Conservation (phyloP, 2,329 filamentous ascomycete genomes). For the Rhexocercosporidium sp. region DNA sequence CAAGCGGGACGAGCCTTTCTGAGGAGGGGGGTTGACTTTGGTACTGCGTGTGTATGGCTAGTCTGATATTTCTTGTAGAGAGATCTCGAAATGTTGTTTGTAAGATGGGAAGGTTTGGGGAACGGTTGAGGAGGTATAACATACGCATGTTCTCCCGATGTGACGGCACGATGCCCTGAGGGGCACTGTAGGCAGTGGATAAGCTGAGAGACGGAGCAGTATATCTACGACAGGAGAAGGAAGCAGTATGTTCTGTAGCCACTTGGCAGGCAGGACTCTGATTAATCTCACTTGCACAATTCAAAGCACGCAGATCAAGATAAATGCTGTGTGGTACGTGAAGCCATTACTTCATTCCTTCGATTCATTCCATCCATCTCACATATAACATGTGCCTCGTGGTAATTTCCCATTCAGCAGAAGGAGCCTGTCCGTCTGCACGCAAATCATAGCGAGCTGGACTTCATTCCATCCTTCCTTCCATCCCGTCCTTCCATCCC, state of each 20-base stretch:
- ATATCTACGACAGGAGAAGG: too few relatives aligned
- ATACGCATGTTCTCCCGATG: too few relatives aligned
- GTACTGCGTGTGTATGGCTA: not conserved
- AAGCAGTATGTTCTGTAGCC: too few relatives aligned
- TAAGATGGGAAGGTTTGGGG: too few relatives aligned
- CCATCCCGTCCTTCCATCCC: not conserved
- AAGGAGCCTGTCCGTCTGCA: not conserved
- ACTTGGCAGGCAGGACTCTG: not conserved
- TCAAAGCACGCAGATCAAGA: not conserved
- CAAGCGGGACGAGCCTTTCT: not conserved
- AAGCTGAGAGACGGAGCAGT: too few relatives aligned
- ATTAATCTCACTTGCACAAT: not conserved
- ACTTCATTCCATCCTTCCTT: not conserved
- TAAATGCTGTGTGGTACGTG: conserved; percentile 10
- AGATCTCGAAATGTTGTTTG: too few relatives aligned
- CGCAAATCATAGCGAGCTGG: conserved; percentile 1
- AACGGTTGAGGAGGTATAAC: too few relatives aligned
- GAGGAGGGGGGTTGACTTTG: not conserved
- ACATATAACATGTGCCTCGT: conserved; percentile 25
- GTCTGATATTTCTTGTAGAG: too few relatives aligned
- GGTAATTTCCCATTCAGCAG: conserved; percentile 7
- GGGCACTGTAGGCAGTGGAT: too few relatives aligned
- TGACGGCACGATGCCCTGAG: too few relatives aligned
- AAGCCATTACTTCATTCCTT: conserved; percentile 35
- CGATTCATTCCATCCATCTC: conserved; percentile 21